Evolutionary conservation across 805 yeast genomes (phyloP).

Genomic region (Wickerhamomyces ciferrii): DNA sequence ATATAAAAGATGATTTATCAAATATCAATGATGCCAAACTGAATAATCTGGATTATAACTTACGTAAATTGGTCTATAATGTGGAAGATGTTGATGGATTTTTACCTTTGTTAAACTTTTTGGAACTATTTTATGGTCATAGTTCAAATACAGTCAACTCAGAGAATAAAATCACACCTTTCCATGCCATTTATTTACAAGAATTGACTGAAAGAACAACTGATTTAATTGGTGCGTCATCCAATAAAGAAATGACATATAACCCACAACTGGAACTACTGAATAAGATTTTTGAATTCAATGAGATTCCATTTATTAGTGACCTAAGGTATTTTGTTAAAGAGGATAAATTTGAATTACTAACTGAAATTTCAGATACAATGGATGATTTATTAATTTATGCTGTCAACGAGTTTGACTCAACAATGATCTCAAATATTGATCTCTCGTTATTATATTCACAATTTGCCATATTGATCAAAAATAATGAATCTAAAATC

Average conservation of each 20-base stretch:
- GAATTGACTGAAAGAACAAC: slow-evolving; percentile 65
- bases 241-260: slow-evolving; percentile 23
- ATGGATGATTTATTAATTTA: slow-evolving; percentile 17
- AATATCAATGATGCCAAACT: slow-evolving; percentile 3
- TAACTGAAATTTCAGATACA: slow-evolving; percentile 73
- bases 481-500: background rate
- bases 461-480: slow-evolving; percentile 7
- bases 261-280: slow-evolving; percentile 28
- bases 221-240: slow-evolving; percentile 62
- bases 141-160: slow-evolving; percentile 16
- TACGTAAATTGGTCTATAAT: slow-evolving; percentile 17
- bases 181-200: slow-evolving; percentile 51
- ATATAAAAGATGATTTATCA: slow-evolving; percentile 10
- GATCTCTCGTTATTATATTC: slow-evolving; percentile 1
- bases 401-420: slow-evolving; percentile 7
- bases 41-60: slow-evolving; percentile 4
- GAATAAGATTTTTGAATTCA: slow-evolving; percentile 28
- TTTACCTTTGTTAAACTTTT: slow-evolving; percentile 17
- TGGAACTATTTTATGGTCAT: slow-evolving; percentile 20
- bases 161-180: slow-evolving; percentile 18
- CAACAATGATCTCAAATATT: slow-evolving; percentile 4
- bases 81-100: slow-evolving; percentile 19
- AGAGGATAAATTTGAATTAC: slow-evolving; percentile 60
- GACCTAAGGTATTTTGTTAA: slow-evolving; percentile 62
- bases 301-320: slow-evolving; percentile 60